Evolutionary conservation across 2,329 filamentous ascomycete genomes (phyloP).

Genomic region (Curvularia sp.): DNA sequence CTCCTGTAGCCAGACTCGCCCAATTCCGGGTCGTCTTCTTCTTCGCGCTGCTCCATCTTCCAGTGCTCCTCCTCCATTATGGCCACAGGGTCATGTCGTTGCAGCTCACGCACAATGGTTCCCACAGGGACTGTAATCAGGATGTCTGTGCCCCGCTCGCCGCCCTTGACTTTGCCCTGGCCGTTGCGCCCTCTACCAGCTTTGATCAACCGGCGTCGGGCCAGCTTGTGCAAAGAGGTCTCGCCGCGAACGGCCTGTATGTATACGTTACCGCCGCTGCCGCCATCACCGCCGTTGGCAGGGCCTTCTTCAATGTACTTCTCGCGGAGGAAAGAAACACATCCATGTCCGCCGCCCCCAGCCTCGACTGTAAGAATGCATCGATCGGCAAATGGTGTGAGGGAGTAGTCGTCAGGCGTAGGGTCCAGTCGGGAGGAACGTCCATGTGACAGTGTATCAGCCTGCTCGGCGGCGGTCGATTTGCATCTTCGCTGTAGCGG

Average conservation of each 20-base stretch:
- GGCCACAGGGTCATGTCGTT: constrained; percentile 75
- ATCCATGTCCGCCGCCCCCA: constrained; percentile 86
- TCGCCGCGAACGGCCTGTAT: constrained; percentile 92
- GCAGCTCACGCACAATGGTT: constrained; percentile 84
- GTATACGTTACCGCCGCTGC: constrained; percentile 88
- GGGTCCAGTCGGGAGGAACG: constrained; percentile 69
- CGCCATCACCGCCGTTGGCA: constrained; percentile 93
- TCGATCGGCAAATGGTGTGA: constrained; percentile 85
- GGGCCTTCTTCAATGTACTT: constrained; percentile 89
- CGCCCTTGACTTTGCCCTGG: constrained; percentile 74
- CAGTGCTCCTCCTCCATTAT: constrained; percentile 63
- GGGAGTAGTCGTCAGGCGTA: constrained; percentile 80
- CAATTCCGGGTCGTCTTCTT: constrained; percentile 37
- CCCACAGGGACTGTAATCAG: constrained; percentile 91
- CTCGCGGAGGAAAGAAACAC: constrained; percentile 91
- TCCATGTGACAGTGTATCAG: constrained; percentile 18
- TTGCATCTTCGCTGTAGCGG: constrained; percentile 37
- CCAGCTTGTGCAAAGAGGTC: constrained; percentile 91
- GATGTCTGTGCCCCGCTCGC: constrained; percentile 83
- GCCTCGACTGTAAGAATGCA: constrained; percentile 79
- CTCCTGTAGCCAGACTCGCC: constrained; percentile 55
- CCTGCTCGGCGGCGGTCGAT: constrained; percentile 27
- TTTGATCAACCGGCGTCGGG: constrained; percentile 75
- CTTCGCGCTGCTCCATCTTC: constrained; percentile 34
- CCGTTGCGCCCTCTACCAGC: constrained; percentile 80